Conservation (phyloP, 208 protist species). For the Lotmaria passim region DNA sequence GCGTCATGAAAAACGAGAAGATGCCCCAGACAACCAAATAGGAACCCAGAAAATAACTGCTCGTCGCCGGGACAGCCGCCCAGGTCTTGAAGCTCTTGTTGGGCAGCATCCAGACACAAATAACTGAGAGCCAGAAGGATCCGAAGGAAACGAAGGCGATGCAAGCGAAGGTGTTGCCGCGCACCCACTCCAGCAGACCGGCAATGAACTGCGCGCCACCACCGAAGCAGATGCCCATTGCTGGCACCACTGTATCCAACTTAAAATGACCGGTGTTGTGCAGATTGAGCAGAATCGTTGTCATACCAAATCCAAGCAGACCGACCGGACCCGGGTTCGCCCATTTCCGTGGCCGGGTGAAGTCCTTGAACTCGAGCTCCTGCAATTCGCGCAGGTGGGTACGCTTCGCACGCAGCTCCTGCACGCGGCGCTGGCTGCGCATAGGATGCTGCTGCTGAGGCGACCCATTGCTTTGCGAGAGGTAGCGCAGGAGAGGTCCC, state of each 20-base stretch:
- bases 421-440: background rate
- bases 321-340: constrained; percentile 48
- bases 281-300: constrained; percentile 63
- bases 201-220: constrained; percentile 55
- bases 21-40: constrained; percentile 32
- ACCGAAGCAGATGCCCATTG: constrained; percentile 58
- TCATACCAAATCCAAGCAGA: constrained; percentile 64
- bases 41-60: constrained; percentile 16
- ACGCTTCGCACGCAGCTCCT: background rate
- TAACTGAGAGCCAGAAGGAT: constrained; percentile 60
- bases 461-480: background rate
- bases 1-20: constrained; percentile 35
- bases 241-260: constrained; percentile 38
- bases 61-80: background rate
- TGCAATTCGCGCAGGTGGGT: constrained; percentile 4
- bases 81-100: constrained; percentile 1
- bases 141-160: constrained; percentile 14
- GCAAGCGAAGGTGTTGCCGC: constrained; percentile 2
- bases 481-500: constrained; percentile 2
- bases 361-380: background rate
- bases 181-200: constrained; percentile 58
- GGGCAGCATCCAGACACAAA: constrained; percentile 49
- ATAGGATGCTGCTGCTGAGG: background rate
- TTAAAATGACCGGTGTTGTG: constrained; percentile 48
- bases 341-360: constrained; percentile 19